Conservation (phyloP, 805 yeast genomes). For the Yarrowia sp. region DNA sequence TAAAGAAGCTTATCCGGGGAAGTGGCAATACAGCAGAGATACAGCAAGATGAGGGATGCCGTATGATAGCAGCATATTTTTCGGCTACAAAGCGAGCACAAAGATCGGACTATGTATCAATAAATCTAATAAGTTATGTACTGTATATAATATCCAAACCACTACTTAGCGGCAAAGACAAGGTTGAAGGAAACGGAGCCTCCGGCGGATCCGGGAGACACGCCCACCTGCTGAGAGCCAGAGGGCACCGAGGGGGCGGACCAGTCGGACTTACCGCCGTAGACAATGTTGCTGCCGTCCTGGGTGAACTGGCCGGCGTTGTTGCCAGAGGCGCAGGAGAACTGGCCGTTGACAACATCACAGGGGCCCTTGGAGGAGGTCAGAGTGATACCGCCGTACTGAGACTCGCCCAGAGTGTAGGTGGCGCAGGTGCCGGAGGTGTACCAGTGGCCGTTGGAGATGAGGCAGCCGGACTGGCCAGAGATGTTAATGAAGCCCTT, state of each 20-base stretch:
- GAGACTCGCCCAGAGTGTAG: conserved; percentile 54
- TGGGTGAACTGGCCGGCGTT: conserved; percentile 58
- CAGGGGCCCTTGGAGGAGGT: conserved; percentile 74
- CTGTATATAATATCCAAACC: neutral
- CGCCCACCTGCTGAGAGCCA: conserved; percentile 48
- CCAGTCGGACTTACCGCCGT: conserved; percentile 65
- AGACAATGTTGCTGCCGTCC: conserved; percentile 48
- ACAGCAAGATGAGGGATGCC: no score
- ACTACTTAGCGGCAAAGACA: conserved; percentile 34
- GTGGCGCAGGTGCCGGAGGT: conserved; percentile 80
- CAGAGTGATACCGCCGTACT: conserved; percentile 71
- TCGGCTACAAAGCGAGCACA: no score
- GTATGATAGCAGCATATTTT: no score
- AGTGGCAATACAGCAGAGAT: no score
- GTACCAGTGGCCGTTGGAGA: conserved; percentile 85
- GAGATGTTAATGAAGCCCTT: conserved; percentile 52
- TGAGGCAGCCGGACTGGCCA: conserved; percentile 69
- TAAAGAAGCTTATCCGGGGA: conserved; percentile 16
- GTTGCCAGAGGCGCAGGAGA: conserved; percentile 40
- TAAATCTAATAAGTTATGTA: conserved; percentile 14
- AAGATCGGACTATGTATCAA: no score
- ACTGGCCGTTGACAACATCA: conserved; percentile 41
- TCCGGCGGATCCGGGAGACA: conserved; percentile 48
- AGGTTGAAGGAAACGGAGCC: conserved; percentile 42
- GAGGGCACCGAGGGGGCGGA: conserved; percentile 50